Conservation (phyloP, 768 basidiomycete genomes). For the Glaciozyma martinii region DNA sequence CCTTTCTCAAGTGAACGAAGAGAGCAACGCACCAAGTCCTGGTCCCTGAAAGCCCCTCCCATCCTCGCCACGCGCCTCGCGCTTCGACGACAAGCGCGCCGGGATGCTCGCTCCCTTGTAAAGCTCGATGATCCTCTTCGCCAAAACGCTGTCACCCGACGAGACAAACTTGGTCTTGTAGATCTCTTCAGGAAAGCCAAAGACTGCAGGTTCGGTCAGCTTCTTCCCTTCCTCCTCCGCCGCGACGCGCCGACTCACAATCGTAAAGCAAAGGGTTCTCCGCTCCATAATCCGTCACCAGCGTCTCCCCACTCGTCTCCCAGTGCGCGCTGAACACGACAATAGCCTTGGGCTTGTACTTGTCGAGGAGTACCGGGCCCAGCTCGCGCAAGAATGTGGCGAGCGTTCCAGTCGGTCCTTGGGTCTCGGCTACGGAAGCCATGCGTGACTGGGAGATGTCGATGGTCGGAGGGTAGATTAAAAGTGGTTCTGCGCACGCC, state of each 20-base stretch:
- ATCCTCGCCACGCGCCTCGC: slow-evolving; percentile 56
- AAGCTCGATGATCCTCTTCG: slow-evolving; percentile 54
- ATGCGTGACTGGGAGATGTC: no score
- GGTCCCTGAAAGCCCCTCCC: slow-evolving; percentile 58
- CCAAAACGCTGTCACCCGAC: slow-evolving; percentile 52
- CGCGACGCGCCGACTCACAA: slow-evolving; percentile 37
- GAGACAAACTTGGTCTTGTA: slow-evolving; percentile 60
- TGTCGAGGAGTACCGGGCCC: slow-evolving; percentile 49
- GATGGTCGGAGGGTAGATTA: no score
- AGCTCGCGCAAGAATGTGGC: slow-evolving; percentile 45
- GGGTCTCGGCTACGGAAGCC: neutral
- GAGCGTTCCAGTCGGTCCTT: slow-evolving; percentile 52
- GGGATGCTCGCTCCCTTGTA: slow-evolving; percentile 45
- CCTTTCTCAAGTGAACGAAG: neutral
- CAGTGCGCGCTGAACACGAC: slow-evolving; percentile 77
- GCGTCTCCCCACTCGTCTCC: slow-evolving; percentile 55
- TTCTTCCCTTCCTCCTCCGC: neutral
- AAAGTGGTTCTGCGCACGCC: no score
- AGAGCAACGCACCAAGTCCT: slow-evolving; percentile 43
- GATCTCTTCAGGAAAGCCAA: slow-evolving; percentile 50
- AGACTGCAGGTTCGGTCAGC: slow-evolving; percentile 39
- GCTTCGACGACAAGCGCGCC: slow-evolving; percentile 47
- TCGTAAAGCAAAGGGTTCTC: slow-evolving; percentile 67
- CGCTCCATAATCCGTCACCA: slow-evolving; percentile 68
- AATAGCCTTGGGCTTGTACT: slow-evolving; percentile 65